Conservation (phyloP, 2,329 filamentous ascomycete genomes). For the Lachnellula occidentalis region DNA sequence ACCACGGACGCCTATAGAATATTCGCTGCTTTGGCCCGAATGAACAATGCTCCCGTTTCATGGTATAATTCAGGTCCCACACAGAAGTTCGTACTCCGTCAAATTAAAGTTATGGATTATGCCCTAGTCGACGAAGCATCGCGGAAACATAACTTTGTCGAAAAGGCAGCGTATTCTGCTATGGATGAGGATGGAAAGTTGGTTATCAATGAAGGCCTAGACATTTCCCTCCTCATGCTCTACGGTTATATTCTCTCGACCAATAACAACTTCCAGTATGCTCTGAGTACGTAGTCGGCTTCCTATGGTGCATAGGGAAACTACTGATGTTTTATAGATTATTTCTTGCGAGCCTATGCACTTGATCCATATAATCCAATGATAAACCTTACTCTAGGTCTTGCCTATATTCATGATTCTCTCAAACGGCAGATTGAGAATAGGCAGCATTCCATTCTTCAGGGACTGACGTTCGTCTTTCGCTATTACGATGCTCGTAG, state of each 20-base stretch:
- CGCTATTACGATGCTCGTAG: constrained; percentile 62
- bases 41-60: constrained; percentile 66
- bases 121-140: constrained; percentile 49
- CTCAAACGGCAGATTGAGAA: constrained; percentile 89
- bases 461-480: constrained; percentile 77
- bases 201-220: constrained; percentile 42
- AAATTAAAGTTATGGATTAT: constrained; percentile 85
- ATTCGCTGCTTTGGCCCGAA: constrained; percentile 70
- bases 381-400: constrained; percentile 73
- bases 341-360: constrained; percentile 74
- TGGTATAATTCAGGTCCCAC: constrained; percentile 77
- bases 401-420: constrained; percentile 82
- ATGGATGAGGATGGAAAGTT: constrained; percentile 31
- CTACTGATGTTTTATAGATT: constrained; percentile 44
- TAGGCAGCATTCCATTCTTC: constrained; percentile 77
- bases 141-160: constrained; percentile 39
- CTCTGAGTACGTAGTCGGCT: constrained; percentile 55
- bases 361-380: constrained; percentile 72
- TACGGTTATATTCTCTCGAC: constrained; percentile 88
- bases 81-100: constrained; percentile 86
- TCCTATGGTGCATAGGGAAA: not conserved
- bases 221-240: constrained; percentile 76
- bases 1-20: constrained; percentile 79
- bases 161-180: constrained; percentile 36
- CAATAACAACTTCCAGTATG: constrained; percentile 75